phyloP scores from a whole-genome alignment of 345 rosid genomes.

The Lepidium africanum region DNA sequence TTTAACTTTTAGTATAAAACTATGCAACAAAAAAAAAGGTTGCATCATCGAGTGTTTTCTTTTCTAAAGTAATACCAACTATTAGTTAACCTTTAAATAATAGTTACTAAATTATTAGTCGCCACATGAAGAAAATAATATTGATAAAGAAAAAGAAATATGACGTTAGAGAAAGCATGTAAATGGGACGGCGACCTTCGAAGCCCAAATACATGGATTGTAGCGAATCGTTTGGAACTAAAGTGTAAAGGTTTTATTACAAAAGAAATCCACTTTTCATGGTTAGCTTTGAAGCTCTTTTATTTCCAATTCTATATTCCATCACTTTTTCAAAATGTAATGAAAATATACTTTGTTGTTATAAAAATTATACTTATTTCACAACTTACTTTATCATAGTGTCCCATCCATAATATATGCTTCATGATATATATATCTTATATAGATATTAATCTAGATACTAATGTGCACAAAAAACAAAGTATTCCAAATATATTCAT shows the following conservation, averaged over 20 bases:
- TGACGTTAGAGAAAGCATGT: slow-evolving; percentile 13
- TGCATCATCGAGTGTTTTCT: not conserved
- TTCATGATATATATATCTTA: not conserved
- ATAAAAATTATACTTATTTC: not conserved
- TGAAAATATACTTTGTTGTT: not conserved
- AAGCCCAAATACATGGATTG: slow-evolving; percentile 9
- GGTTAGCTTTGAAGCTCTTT: not conserved
- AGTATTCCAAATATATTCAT: not conserved
- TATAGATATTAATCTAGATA: too few species aligned
- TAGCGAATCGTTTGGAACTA: slow-evolving; percentile 20
- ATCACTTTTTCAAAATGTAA: not conserved
- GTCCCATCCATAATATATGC: not conserved
- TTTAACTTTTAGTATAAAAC: not conserved
- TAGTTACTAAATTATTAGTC: not conserved
- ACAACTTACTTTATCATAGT: not conserved
- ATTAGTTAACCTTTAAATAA: slow-evolving; percentile 8
- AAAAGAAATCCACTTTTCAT: slow-evolving; percentile 1
- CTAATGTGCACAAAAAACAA: not conserved
- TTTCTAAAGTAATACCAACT: slow-evolving; percentile 7
- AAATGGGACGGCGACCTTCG: slow-evolving; percentile 21
- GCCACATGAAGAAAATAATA: slow-evolving; percentile 2
- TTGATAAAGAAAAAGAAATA: not conserved
- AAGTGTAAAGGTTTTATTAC: not conserved
- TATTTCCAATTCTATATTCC: not conserved
- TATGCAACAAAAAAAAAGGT: not conserved